phyloP scores from a whole-genome alignment of 495 filamentous ascomycete species.

The Massariosphaeria phaeospora region DNA sequence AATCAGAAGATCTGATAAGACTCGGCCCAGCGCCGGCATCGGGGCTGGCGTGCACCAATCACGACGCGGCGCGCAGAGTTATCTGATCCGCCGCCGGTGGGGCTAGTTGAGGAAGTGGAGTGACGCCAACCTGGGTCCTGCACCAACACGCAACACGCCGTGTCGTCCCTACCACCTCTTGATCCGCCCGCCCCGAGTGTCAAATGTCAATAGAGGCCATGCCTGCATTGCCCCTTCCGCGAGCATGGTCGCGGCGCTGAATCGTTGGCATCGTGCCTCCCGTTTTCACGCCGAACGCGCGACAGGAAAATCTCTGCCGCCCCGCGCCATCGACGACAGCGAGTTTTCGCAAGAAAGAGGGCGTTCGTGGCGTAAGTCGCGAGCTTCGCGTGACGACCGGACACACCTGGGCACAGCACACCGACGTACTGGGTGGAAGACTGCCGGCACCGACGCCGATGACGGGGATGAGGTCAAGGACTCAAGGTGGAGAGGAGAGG shows the following conservation, averaged over 20 bases:
- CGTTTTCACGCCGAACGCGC: background rate
- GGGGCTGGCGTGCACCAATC: background rate
- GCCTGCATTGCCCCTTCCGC: too few relatives aligned
- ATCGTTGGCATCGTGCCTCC: background rate
- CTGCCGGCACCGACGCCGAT: too few relatives aligned
- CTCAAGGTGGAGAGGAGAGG: too few relatives aligned
- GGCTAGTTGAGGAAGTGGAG: background rate
- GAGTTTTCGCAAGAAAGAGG: background rate
- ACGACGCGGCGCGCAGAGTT: background rate
- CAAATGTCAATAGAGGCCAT: background rate
- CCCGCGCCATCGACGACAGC: background rate
- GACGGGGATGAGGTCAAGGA: background rate
- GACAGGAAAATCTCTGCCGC: background rate
- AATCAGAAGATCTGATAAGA: slow-evolving; percentile 3
- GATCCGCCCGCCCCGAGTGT: background rate
- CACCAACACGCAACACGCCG: background rate
- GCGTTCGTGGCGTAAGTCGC: background rate
- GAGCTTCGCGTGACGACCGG: background rate
- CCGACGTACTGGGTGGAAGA: too few relatives aligned
- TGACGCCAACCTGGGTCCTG: background rate
- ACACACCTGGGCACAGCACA: background rate
- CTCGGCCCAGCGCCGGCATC: background rate
- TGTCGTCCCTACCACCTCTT: background rate
- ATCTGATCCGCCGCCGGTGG: slow-evolving; percentile 10
- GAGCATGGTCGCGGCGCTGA: background rate